Conservation (phyloP, 768 basidiomycete genomes). For the Paxillus ammoniavirescens region DNA sequence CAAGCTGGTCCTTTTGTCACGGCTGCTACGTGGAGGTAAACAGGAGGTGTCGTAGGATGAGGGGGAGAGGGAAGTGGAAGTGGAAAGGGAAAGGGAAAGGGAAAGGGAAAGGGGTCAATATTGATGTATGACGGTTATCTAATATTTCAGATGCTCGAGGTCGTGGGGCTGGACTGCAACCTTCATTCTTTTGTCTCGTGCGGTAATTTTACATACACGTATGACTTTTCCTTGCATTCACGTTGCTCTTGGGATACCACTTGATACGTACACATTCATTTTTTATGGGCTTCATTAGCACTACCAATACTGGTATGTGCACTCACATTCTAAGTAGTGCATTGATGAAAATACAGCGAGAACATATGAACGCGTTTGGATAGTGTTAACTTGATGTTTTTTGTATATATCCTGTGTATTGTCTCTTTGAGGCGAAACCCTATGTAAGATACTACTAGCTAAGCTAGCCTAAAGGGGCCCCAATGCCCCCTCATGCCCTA, state of each 20-base stretch:
- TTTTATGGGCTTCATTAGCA: not conserved
- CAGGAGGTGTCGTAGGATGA: too few species aligned
- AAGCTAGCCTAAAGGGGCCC: too few species aligned
- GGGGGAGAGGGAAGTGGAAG: not conserved
- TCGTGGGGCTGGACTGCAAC: slow-evolving; percentile 16
- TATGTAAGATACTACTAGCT: too few species aligned
- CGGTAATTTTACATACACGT: not conserved
- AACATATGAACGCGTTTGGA: not conserved
- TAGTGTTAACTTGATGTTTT: too few species aligned
- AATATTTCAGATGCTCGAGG: slow-evolving; percentile 4
- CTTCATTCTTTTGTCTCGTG: slow-evolving; percentile 16
- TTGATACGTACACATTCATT: slow-evolving; percentile 8
- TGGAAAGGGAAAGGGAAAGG: not conserved
- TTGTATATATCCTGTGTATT: too few species aligned
- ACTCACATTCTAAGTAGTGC: not conserved
- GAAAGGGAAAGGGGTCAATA: not conserved
- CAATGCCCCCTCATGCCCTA: too few species aligned
- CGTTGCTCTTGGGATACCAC: slow-evolving; percentile 7
- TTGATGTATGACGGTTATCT: slow-evolving; percentile 1
- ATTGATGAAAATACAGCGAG: not conserved
- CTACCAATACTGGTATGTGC: slow-evolving; percentile 9
- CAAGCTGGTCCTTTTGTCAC: slow-evolving; percentile 12
- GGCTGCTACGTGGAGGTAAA: slow-evolving; percentile 5
- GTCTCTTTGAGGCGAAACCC: too few species aligned
- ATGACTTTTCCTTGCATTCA: not conserved